Base-by-base conservation (phyloP, 257 asterid species). In the Cynanchum wilfordii region DNA sequence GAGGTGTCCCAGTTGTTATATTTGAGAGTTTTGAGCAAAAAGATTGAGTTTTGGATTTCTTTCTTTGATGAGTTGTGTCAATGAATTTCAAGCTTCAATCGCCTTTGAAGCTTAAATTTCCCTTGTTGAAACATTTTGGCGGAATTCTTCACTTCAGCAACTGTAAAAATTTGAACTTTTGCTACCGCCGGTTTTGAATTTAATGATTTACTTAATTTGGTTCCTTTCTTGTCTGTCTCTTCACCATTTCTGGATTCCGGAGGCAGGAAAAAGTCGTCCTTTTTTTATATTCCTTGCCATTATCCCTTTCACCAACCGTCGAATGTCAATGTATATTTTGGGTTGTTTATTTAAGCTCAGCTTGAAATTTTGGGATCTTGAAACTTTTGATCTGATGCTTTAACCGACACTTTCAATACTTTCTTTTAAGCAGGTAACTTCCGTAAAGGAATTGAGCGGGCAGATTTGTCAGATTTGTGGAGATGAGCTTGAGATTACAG, bases 401-500 rank as follows among this genome's bases (percentile, higher is more conserved):
- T 27, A 72, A 20, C 42, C 38, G 11, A 10, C n/a, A 38, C 2
- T 66, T 17, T 13, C 15, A 63, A n/a, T 42, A 49, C 22, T 72
- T 58, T 27, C 50, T 59, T 70, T 19, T 64, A 64, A 30, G 73
- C 89, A 94, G 98, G 98, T 94, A 63, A 94, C 97, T 65, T 89
- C 91, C 30, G 97, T 94, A 79, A 88, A 88, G 76, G 98, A 94
- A 83, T 82, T 94, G 83, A 91, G 88, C 74, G 97, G 96, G 36
- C 98, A 91, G 90, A 94, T 82, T 83, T 94, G 98, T 70, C 97
- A 93, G 91, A 93, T 93, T 84, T 93, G 98, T 83, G 97, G 97
- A 70, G 98, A 93, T 81, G 98, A 94, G 82, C 75, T 94, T 73
- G 97, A 91, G 71, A 86, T 88, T 52, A 83, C 85, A 9, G 95